Percentiles rank a stretch among this genome's conserved stretches.
Conservation (phyloP, 768 basidiomycete species). For the Cystofilobasidium macerans region DNA sequence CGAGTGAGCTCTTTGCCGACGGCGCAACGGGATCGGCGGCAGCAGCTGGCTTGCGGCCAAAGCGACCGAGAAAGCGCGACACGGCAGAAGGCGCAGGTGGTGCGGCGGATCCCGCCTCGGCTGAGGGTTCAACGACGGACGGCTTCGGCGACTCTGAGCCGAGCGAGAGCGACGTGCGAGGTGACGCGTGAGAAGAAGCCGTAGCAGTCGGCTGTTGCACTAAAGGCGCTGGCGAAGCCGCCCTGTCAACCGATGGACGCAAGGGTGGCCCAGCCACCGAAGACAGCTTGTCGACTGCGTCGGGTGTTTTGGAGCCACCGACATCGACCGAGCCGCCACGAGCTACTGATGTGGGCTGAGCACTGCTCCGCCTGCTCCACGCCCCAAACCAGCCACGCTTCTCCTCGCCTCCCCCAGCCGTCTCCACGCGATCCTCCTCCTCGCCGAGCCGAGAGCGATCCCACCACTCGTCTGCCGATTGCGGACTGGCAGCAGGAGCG, state of each 20-base stretch:
- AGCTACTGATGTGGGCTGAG: not conserved
- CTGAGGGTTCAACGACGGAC: not conserved
- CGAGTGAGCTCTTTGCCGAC: constrained; percentile 1
- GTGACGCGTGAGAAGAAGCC: not conserved
- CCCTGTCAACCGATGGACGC: not conserved
- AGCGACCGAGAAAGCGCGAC: constrained; percentile 19
- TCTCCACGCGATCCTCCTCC: not conserved
- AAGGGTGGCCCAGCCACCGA: not conserved
- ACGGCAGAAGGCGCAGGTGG: constrained; percentile 7
- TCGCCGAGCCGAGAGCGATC: not conserved
- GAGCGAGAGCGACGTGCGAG: constrained; percentile 2
- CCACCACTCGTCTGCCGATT: not conserved
- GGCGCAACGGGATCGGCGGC: no score
- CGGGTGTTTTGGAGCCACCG: not conserved
- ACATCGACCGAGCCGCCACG: not conserved
- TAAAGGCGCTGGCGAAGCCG: not conserved
- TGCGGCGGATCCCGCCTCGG: not conserved
- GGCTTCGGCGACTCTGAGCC: not conserved
- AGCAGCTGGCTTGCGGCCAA: constrained; percentile 17
- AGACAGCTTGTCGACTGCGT: not conserved
- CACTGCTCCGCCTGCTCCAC: not conserved
- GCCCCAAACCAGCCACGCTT: constrained; percentile 10
- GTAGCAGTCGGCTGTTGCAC: not conserved
- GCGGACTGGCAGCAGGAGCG: not conserved
- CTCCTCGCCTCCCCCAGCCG: not conserved